Conservation (phyloP, 768 basidiomycete species). For the Heimioporus sp. region DNA sequence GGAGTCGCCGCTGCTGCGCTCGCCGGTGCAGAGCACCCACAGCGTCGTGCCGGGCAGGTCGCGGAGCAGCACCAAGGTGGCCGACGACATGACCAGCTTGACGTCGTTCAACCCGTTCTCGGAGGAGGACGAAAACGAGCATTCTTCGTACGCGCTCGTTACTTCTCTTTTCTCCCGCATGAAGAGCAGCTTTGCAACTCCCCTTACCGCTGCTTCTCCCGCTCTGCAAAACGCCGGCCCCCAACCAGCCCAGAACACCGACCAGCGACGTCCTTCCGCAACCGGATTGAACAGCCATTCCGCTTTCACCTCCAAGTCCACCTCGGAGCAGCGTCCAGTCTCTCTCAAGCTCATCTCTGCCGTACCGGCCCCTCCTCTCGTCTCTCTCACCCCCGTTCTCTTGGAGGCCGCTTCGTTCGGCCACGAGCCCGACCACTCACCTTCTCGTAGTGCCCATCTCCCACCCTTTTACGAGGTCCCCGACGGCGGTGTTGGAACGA, state of each 20-base stretch:
- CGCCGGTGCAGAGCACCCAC: slow-evolving; percentile 28
- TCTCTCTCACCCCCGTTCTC: slow-evolving; percentile 83
- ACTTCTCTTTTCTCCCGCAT: slow-evolving; percentile 78
- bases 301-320: slow-evolving; percentile 45
- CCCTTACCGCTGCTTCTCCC: slow-evolving; percentile 52
- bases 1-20: slow-evolving; percentile 34
- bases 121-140: slow-evolving; percentile 90
- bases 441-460: slow-evolving; percentile 48
- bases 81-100: slow-evolving; percentile 64
- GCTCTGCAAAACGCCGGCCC: slow-evolving; percentile 34
- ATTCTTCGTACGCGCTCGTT: slow-evolving; percentile 82
- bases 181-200: slow-evolving; percentile 74
- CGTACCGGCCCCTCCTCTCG: slow-evolving; percentile 73
- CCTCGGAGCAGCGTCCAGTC: slow-evolving; percentile 53
- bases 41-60: slow-evolving; percentile 54
- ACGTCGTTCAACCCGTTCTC: slow-evolving; percentile 91
- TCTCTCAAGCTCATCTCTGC: slow-evolving; percentile 52
- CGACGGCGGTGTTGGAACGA: slow-evolving; percentile 61
- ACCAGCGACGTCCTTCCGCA: slow-evolving; percentile 62
- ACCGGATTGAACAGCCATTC: slow-evolving; percentile 45
- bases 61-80: slow-evolving; percentile 55
- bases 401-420: slow-evolving; percentile 74
- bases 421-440: slow-evolving; percentile 59
- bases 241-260: slow-evolving; percentile 33
- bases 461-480: slow-evolving; percentile 54